A percentile compares a stretch with the other conserved stretches of the same genome.
These are phyloP conservation scores for Colletotrichum euphorbiae DNA, from an alignment of 2,329 filamentous ascomycete genomes.

Conservation along the genomic window DNA sequence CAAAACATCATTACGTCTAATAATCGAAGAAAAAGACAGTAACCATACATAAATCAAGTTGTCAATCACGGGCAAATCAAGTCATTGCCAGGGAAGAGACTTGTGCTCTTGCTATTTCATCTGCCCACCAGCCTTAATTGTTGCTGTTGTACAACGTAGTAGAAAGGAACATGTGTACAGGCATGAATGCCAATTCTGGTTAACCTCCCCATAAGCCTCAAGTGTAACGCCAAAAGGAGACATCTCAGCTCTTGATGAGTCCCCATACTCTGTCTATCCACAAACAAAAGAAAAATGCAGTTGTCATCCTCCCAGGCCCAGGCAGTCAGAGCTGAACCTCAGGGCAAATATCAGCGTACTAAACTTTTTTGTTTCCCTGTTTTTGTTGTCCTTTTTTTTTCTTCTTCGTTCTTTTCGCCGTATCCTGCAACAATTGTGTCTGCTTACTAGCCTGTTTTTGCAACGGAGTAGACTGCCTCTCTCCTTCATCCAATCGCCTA, in stretches of 20 bases:
- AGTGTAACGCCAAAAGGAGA: constrained; percentile 51
- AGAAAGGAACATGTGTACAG: constrained; percentile 10
- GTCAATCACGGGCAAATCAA: neutral
- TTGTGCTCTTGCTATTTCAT: neutral
- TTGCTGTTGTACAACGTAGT: constrained; percentile 26
- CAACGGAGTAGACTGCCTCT: neutral
- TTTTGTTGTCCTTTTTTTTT: neutral
- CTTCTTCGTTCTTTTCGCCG: neutral
- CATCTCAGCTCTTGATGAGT: constrained; percentile 69
- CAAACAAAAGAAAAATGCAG: constrained; percentile 37
- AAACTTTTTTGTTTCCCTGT: constrained; percentile 5
- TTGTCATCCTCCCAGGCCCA: constrained; percentile 16
- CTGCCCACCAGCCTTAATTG: constrained; percentile 4
- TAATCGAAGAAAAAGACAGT: neutral
- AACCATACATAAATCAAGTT: neutral
- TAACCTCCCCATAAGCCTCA: constrained; percentile 6
- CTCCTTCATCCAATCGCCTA: constrained; percentile 24
- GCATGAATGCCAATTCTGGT: constrained; percentile 1
- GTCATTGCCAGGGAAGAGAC: neutral
- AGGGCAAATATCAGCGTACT: constrained; percentile 31
- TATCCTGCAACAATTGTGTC: neutral
- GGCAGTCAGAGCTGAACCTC: constrained; percentile 27
- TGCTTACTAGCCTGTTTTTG: neutral
- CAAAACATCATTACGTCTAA: neutral
- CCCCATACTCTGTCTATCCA: constrained; percentile 48